Evolutionary conservation across 2,329 filamentous ascomycete genomes (phyloP).

Genomic region (Hymenoscyphus scutula): DNA sequence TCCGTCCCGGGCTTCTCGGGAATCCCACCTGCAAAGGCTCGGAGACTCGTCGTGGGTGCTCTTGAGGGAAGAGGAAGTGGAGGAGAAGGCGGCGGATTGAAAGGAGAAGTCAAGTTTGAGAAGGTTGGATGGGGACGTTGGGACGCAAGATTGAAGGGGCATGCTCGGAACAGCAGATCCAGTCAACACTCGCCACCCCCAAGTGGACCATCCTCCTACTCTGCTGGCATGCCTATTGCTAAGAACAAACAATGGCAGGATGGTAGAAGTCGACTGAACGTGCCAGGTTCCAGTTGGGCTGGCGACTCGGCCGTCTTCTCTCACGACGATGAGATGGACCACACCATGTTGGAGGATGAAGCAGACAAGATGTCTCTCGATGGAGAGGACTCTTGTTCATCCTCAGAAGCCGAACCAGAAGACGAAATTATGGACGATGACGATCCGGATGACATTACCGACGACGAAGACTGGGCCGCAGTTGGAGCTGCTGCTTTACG

Average conservation of each 20-base stretch:
- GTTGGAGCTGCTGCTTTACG: constrained; percentile 84
- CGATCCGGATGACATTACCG: constrained; percentile 81
- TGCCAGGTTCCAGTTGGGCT: constrained; percentile 59
- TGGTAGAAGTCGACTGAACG: constrained; percentile 49
- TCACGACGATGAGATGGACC: constrained; percentile 61
- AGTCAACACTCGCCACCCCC: constrained; percentile 43
- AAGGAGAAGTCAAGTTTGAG: constrained; percentile 78
- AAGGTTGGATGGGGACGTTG: constrained; percentile 98
- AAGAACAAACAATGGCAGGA: constrained; percentile 44
- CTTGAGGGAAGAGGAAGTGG: constrained; percentile 71
- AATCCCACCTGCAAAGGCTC: constrained; percentile 84
- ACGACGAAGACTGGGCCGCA: constrained; percentile 93
- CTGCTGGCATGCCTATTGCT: constrained; percentile 56
- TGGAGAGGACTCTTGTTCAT: constrained; percentile 70
- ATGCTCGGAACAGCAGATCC: constrained; percentile 42
- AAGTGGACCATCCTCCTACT: constrained; percentile 44
- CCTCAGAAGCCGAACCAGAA: constrained; percentile 66
- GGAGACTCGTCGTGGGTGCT: constrained; percentile 87
- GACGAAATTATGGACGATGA: constrained; percentile 69
- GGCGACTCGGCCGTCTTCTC: constrained; percentile 75
- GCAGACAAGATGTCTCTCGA: constrained; percentile 94
- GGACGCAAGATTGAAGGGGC: constrained; percentile 75
- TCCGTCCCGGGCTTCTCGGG: constrained; percentile 89
- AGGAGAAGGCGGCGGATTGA: constrained; percentile 56
- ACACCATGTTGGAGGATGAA: constrained; percentile 75